Conservation (phyloP, 1,284 basidiomycete species). For the Malassezia furfur region DNA sequence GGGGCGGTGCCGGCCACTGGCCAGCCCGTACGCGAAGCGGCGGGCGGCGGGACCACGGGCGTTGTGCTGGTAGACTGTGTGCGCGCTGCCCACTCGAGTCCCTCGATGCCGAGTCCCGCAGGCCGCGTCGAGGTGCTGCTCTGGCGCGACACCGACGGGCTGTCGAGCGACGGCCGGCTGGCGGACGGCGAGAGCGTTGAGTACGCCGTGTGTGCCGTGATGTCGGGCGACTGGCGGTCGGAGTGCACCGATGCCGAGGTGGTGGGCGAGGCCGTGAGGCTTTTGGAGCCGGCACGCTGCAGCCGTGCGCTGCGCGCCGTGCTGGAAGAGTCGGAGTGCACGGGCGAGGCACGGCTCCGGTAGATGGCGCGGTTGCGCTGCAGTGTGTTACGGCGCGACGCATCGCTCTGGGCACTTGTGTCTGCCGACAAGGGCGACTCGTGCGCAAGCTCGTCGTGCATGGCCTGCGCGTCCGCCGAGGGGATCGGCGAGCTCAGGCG, state of each 20-base stretch:
- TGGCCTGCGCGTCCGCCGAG: background rate
- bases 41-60: too few relatives aligned
- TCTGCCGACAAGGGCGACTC: background rate
- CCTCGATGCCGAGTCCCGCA: background rate
- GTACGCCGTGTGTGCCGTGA: too few relatives aligned
- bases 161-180: too few relatives aligned
- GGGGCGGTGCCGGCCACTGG: too few relatives aligned
- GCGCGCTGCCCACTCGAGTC: background rate
- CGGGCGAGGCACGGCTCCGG: constrained; percentile 7
- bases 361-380: constrained; percentile 10
- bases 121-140: too few relatives aligned
- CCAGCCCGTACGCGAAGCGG: too few relatives aligned
- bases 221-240: too few relatives aligned
- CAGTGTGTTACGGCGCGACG: background rate
- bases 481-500: background rate
- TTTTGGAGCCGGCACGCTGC: background rate
- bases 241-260: background rate
- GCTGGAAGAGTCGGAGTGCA: constrained; percentile 5
- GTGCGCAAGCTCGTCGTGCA: background rate
- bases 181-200: too few relatives aligned
- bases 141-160: too few relatives aligned
- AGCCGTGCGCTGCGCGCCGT: background rate
- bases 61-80: too few relatives aligned
- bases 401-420: background rate
- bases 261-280: background rate